Evolutionary conservation across 768 basidiomycete genomes (phyloP), one percentile per base, ranked within the genome.

Genomic region (Saitozyma podzolica): DNA sequence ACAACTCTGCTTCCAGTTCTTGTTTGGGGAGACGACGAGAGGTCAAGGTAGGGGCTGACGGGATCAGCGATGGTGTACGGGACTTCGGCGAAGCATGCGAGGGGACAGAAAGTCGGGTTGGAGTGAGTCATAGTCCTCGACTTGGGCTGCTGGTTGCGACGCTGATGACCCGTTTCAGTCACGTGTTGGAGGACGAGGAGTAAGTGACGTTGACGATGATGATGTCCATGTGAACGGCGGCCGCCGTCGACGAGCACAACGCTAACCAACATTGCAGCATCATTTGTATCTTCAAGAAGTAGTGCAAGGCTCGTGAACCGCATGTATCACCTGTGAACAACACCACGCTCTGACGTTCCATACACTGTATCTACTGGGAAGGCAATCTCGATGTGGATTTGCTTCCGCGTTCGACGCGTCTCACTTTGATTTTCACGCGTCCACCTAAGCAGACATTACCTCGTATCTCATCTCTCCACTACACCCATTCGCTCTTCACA

Each of bases 71-170:
- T 93, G 61, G 94, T 98, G 3, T 99, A 92, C 92, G 95, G 95
- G 54, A 84, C 92, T 0, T 95, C 92, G 67, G 95, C 93, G n/a
- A 97, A 97, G 82, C 96, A 99, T 76, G 83, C 92, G 6, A 84
- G 96, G 66, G 96, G 96, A 9, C 96, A 99, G 80, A 96, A 97
- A 57, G 78, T 79, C 40, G 78, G 78, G 3, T 66, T 79, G 54
- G 78, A 79, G 67, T 76, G 68, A 73, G 74, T 71, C 40, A 1
- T 47, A 16, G 11, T 51, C 40, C 50, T 53, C 13, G 20, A 16
- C 20, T 17, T 9, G 10, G 10, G 19, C 59, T 61, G 51, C 57
- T 37, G 5, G n/a, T n/a, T 9, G 3, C 39, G 10, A 16, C 8
- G 16, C 58, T 6, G 8, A 47, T 37, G 49, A 54, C 50, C 48